A percentile compares a stretch with the other conserved stretches of the same genome.
Evolutionary conservation across 2,329 filamentous ascomycete genomes (phyloP).

Genomic region (Fusarium annulatum): DNA sequence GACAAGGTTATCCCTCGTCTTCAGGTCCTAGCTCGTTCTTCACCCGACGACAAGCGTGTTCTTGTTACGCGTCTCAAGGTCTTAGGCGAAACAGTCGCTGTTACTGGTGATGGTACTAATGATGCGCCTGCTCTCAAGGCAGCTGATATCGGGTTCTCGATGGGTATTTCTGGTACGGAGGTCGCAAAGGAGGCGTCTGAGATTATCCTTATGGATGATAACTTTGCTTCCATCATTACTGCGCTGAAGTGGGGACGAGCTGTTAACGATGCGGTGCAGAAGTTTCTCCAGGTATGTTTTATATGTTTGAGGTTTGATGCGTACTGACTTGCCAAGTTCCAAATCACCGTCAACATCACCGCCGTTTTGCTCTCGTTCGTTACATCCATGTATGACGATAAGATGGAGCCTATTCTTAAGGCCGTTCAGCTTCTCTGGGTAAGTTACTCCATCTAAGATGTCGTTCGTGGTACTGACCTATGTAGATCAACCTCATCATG

Average conservation of each 20-base stretch:
- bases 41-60: conserved; percentile 80
- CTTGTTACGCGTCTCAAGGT: conserved; percentile 78
- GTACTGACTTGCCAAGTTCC: conserved; percentile 57
- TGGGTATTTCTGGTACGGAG: conserved; percentile 86
- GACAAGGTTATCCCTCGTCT: conserved; percentile 74
- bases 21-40: conserved; percentile 78
- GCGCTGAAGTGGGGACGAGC: conserved; percentile 83
- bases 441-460: fast-evolving
- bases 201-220: conserved; percentile 89
- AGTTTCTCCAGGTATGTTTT: conserved; percentile 67
- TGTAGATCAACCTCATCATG: conserved; percentile 83
- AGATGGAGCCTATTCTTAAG: conserved; percentile 80
- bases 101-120: conserved; percentile 86
- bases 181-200: conserved; percentile 87
- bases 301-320: fast-evolving
- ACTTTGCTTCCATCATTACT: conserved; percentile 85
- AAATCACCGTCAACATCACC: conserved; percentile 91
- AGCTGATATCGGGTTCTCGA: conserved; percentile 85
- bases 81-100: conserved; percentile 80
- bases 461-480: fast-evolving
- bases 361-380: conserved; percentile 90
- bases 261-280: conserved; percentile 81
- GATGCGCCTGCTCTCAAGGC: conserved; percentile 84
- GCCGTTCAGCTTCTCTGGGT: conserved; percentile 98
- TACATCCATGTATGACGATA: conserved; percentile 77